phyloP scores from a whole-genome alignment of 2,329 filamentous ascomycete genomes.

The Xylariomycetidae sp. region DNA sequence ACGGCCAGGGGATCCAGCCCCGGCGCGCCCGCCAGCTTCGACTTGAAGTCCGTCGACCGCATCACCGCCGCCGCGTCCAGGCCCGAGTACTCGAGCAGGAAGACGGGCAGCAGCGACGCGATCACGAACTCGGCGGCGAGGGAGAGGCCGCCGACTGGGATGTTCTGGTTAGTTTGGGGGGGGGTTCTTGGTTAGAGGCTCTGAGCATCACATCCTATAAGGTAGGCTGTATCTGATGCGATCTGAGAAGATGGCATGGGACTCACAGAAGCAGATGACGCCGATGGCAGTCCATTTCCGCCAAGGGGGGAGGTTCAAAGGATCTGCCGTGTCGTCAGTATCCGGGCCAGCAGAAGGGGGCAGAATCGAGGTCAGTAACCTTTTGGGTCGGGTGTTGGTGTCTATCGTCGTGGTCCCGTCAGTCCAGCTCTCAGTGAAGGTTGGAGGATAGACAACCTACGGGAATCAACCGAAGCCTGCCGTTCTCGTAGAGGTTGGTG shows the following conservation, averaged over 20 bases:
- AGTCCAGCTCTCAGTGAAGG: not conserved
- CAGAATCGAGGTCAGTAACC: no score
- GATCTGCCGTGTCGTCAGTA: slow-evolving; percentile 17
- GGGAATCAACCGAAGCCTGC: slow-evolving; percentile 14
- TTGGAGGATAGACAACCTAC: slow-evolving; percentile 8
- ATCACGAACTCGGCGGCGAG: slow-evolving; percentile 24
- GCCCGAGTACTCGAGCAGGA: slow-evolving; percentile 29
- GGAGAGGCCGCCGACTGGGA: slow-evolving; percentile 21
- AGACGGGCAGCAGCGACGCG: slow-evolving; percentile 27
- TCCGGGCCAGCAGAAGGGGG: slow-evolving; percentile 2
- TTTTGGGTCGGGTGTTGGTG: slow-evolving; percentile 26
- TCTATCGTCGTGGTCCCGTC: not conserved
- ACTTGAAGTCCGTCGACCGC: slow-evolving; percentile 21
- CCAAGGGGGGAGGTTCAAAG: slow-evolving; percentile 25
- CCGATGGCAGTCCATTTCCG: slow-evolving; percentile 26
- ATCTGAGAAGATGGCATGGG: not conserved
- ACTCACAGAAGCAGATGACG: slow-evolving; percentile 25
- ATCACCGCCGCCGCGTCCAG: slow-evolving; percentile 16
- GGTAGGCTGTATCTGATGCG: not conserved
- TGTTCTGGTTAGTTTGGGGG: slow-evolving; percentile 1
- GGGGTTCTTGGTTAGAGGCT: no score
- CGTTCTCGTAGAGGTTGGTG: slow-evolving; percentile 1
- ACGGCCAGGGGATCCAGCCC: slow-evolving; percentile 19
- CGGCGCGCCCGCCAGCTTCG: slow-evolving; percentile 16
- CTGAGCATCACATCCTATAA: no score